Conservation (phyloP, 257 asterid genomes). For the Solanum etuberosum region DNA sequence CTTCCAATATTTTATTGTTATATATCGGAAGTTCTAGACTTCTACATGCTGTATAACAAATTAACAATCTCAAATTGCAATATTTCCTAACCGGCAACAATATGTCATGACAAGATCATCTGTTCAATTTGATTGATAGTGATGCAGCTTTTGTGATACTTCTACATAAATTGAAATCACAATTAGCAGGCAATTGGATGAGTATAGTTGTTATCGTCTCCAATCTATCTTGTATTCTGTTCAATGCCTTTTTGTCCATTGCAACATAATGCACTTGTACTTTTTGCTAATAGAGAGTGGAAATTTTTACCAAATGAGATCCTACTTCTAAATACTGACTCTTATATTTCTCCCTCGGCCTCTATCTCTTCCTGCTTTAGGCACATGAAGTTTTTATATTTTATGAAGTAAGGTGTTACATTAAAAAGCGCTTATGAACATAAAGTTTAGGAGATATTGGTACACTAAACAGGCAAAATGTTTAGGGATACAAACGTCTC, state of each 20-base stretch:
- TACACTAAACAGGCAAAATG: not conserved
- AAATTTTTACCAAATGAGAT: not conserved
- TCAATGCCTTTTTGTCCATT: not conserved
- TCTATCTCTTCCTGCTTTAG: not conserved
- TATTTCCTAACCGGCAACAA: not conserved
- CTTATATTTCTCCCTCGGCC: not conserved
- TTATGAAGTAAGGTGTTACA: not conserved
- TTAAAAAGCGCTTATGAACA: not conserved
- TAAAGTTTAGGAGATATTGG: not conserved
- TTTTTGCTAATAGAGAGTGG: not conserved
- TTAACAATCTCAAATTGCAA: not conserved
- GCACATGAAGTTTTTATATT: not conserved
- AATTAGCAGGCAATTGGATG: not conserved
- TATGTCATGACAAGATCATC: not conserved
- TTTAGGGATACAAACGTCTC: not conserved
- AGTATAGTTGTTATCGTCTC: not conserved
- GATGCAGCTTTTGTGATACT: not conserved
- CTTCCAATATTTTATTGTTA: not conserved
- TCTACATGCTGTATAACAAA: not conserved
- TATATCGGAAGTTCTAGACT: not conserved
- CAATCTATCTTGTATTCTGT: not conserved
- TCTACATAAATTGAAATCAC: not conserved
- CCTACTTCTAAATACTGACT: not conserved
- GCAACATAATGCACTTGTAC: not conserved
- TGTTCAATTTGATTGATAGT: not conserved